These are phyloP conservation scores for Periglandula ipomoeae DNA, from an alignment of 2,329 filamentous ascomycete genomes.

Conservation along the genomic window DNA sequence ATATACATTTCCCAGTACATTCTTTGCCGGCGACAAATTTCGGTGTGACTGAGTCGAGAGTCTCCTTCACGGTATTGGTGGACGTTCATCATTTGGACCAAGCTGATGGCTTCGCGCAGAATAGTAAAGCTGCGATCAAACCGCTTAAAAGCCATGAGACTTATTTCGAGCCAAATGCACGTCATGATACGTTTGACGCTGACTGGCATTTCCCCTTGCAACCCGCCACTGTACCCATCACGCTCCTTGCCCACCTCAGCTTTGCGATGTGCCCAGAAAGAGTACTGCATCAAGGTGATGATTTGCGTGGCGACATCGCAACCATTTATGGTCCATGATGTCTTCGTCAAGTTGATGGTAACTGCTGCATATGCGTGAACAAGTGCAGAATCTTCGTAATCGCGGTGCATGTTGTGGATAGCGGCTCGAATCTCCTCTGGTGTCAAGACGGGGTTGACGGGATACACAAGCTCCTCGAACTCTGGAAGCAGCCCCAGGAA, in stretches of 20 bases:
- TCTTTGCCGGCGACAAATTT: conserved; percentile 13
- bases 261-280: conserved; percentile 16
- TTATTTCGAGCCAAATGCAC: conserved; percentile 41
- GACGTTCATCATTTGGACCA: conserved; percentile 34
- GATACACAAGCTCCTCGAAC: conserved; percentile 27
- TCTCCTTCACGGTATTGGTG: conserved; percentile 26
- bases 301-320: conserved; percentile 20
- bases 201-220: conserved; percentile 27
- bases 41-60: conserved; percentile 8
- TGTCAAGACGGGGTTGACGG: conserved; percentile 25
- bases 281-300: conserved; percentile 17
- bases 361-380: conserved; percentile 27
- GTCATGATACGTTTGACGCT: conserved; percentile 38
- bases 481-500: conserved; percentile 24
- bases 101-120: conserved; percentile 37
- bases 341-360: conserved; percentile 26
- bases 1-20: conserved; percentile 18
- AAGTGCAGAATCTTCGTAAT: conserved; percentile 25
- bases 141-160: conserved; percentile 36
- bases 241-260: conserved; percentile 20
- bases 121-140: conserved; percentile 38
- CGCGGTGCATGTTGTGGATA: conserved; percentile 23
- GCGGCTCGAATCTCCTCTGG: conserved; percentile 21
- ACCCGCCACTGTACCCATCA: conserved; percentile 20
- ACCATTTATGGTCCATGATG: conserved; percentile 18